These are phyloP conservation scores for Clonostachys rosea DNA, from an alignment of 2,329 filamentous ascomycete genomes.

Conservation along the genomic window DNA sequence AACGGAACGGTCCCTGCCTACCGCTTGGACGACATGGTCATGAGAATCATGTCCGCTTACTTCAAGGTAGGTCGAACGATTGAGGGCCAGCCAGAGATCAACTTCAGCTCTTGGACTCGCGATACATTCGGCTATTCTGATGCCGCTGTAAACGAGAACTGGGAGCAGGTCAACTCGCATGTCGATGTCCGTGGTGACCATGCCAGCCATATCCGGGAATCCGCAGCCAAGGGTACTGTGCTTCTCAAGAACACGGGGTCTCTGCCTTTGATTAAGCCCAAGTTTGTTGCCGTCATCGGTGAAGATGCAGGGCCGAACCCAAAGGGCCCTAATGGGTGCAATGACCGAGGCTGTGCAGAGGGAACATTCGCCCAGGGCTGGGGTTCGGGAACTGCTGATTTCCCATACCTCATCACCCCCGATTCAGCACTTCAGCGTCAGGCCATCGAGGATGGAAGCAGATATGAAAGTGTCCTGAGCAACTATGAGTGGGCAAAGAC, in stretches of 20 bases:
- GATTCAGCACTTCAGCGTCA: conserved; percentile 63
- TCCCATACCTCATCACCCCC: conserved; percentile 73
- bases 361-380: conserved; percentile 71
- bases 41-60: conserved; percentile 71
- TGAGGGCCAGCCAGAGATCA: conserved; percentile 50
- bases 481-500: conserved; percentile 61
- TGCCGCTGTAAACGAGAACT: conserved; percentile 53
- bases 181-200: conserved; percentile 82
- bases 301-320: conserved; percentile 76
- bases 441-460: conserved; percentile 52
- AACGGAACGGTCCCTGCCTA: conserved; percentile 88
- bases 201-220: conserved; percentile 65
- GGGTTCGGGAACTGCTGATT: conserved; percentile 71
- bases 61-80: conserved; percentile 60
- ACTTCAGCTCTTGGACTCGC: conserved; percentile 84
- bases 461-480: conserved; percentile 63
- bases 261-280: conserved; percentile 75
- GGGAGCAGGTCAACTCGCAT: conserved; percentile 70
- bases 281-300: conserved; percentile 72
- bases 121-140: conserved; percentile 72
- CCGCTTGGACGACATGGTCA: conserved; percentile 87
- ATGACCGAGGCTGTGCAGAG: conserved; percentile 56
- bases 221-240: conserved; percentile 77
- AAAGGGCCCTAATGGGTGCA: conserved; percentile 74
- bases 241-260: conserved; percentile 80